Evolutionary conservation across 139 green algal species (phyloP).

Genomic region (Desmodesmus armatus): DNA sequence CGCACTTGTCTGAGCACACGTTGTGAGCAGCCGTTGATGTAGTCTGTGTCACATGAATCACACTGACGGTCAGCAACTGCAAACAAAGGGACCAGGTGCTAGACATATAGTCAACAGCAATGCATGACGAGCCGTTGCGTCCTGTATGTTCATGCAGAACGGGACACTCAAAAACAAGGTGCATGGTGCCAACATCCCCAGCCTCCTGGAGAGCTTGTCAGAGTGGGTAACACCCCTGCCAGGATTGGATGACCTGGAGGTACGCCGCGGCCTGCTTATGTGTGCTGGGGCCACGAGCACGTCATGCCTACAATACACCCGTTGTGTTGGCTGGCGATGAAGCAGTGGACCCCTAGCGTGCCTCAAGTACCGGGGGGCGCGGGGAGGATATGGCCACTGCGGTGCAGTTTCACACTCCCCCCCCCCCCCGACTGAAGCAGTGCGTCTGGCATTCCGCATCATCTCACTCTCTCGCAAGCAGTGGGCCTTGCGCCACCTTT

Average conservation of each 20-base stretch:
- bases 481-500: neutral
- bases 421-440: neutral
- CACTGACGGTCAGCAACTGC: neutral
- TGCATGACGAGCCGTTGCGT: neutral
- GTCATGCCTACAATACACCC: neutral
- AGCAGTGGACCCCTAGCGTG: neutral
- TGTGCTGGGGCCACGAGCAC: neutral
- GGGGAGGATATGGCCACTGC: neutral
- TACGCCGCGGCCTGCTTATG: conserved; percentile 26
- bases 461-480: neutral
- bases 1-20: too few species aligned
- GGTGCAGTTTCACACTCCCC: neutral
- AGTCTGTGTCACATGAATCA: neutral
- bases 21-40: too few species aligned
- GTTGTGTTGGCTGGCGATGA: neutral
- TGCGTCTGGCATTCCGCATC: neutral
- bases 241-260: conserved; percentile 72
- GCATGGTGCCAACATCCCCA: conserved; percentile 66
- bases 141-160: conserved; percentile 58
- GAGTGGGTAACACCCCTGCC: conserved; percentile 66
- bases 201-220: conserved; percentile 54
- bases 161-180: conserved; percentile 68
- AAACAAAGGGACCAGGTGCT: neutral
- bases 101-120: neutral
- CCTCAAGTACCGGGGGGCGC: neutral